Base-by-base conservation (phyloP, 441 rosid species). In the Pelargonium myrrhifolium region DNA sequence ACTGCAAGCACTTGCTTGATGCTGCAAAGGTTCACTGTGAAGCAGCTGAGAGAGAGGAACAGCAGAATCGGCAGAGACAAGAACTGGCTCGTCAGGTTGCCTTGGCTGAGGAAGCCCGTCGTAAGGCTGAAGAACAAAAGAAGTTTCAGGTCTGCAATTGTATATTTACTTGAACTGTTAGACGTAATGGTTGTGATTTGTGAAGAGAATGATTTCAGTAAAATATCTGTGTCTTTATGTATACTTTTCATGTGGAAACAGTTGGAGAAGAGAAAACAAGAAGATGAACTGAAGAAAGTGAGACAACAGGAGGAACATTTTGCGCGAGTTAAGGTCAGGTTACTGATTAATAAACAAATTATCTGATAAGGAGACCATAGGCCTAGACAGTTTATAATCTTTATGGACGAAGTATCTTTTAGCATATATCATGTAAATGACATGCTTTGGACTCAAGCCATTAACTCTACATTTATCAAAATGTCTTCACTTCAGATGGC, bases 21-120 rank as follows among this genome's bases (percentile, higher is more conserved):
- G 98, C 92, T 59, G 98, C 97, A 63, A 95, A 85, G 83, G 92
- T 90, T 73, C 99, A 95, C 76, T 86, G 96, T 73, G 97, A 90
- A 81, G 99, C 84, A 66, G 98, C 99, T 61, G 96, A 90, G 86
- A 92, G 82, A 4, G 98, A 92, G 78, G 99, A 90, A 83, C 92
- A 80, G 78, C 99, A 95, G 80, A 88, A 78, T 75, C 83, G 89
- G 69, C 99, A 92, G 83, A 89, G 96, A 72, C 88, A 81, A 78
- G 98, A 95, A 81, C 95, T 89, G 71, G 96, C 96, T 72, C 97
- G 96, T 70, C 99, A 92, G 84, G 85, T 90, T 82, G 93, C 93
- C 62, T 79, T 89, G 87, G 99, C 99, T 45, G 97, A 92, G 82
- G 98, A 95, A 78, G 99, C 98, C 76, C 95, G 98, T 66, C 98